Evolutionary conservation across 306 rosid genomes (phyloP).

Genomic region (Dryas alaskensis): DNA sequence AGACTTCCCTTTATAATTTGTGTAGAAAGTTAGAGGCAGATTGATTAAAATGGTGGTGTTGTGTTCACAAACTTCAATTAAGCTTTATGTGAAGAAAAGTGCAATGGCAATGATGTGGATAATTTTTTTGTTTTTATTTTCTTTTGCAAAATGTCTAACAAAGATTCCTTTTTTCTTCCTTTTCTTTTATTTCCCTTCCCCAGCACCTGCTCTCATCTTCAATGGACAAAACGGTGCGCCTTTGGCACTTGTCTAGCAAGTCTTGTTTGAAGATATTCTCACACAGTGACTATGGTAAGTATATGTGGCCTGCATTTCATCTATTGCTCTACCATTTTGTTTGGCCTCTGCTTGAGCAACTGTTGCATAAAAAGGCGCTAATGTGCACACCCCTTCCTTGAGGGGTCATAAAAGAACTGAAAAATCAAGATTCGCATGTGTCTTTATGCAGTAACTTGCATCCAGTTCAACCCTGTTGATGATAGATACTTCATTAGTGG

Average conservation of each 20-base stretch:
- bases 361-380: slow-evolving; percentile 18
- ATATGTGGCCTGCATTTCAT: slow-evolving; percentile 20
- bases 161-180: slow-evolving; percentile 6
- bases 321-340: slow-evolving; percentile 16
- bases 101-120: background rate
- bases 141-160: background rate
- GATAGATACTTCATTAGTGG: slow-evolving; percentile 98
- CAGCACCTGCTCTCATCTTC: slow-evolving; percentile 99
- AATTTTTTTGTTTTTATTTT: background rate
- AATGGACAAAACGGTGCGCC: slow-evolving; percentile 99
- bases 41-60: slow-evolving; percentile 1
- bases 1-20: background rate
- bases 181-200: slow-evolving; percentile 15
- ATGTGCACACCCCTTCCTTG: slow-evolving; percentile 11
- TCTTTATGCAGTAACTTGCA: slow-evolving; percentile 90
- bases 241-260: slow-evolving; percentile 82
- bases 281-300: slow-evolving; percentile 94
- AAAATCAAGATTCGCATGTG: slow-evolving; percentile 28
- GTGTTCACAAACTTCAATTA: background rate
- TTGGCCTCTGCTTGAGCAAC: slow-evolving; percentile 15
- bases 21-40: background rate
- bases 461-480: slow-evolving; percentile 99
- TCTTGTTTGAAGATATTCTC: slow-evolving; percentile 84
- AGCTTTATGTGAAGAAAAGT: background rate
- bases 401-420: slow-evolving; percentile 7